Percentiles rank a stretch among this genome's conserved stretches.
Evolutionary conservation across 352 stramenopile species (phyloP).

Genomic region (Globisporangium cylindrosporum): DNA sequence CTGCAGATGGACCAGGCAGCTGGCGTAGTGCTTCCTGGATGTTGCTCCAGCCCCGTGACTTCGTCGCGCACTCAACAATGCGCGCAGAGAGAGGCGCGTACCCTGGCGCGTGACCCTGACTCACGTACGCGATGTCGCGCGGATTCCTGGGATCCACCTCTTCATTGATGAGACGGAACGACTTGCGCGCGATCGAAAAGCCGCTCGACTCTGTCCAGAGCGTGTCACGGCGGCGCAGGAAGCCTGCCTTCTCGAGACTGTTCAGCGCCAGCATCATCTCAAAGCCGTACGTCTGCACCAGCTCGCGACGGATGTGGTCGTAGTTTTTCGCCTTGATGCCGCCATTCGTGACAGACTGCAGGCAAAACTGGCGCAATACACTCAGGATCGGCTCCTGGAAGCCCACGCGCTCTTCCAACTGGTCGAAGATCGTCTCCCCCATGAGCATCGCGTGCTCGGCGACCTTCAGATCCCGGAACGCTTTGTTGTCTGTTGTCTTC

Average conservation of each 20-base stretch:
- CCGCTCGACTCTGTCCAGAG: slow-evolving; percentile 79
- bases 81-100: slow-evolving; percentile 94
- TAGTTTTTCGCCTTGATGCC: slow-evolving; percentile 95
- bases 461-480: slow-evolving; percentile 94
- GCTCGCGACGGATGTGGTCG: slow-evolving; percentile 90
- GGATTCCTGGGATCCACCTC: slow-evolving; percentile 93
- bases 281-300: slow-evolving; percentile 97
- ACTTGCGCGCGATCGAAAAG: slow-evolving; percentile 87
- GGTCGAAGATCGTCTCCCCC: slow-evolving; percentile 93
- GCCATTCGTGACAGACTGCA: slow-evolving; percentile 92
- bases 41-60: slow-evolving; percentile 68
- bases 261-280: slow-evolving; percentile 92
- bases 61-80: slow-evolving; percentile 89
- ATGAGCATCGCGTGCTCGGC: slow-evolving; percentile 95
- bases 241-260: slow-evolving; percentile 93
- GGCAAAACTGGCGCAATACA: slow-evolving; percentile 91
- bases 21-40: slow-evolving; percentile 84
- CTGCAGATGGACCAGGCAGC: slow-evolving; percentile 71
- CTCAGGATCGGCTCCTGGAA: slow-evolving; percentile 88
- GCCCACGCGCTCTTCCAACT: slow-evolving; percentile 95
- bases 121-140: slow-evolving; percentile 93
- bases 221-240: slow-evolving; percentile 89
- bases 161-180: slow-evolving; percentile 94
- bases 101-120: slow-evolving; percentile 71
- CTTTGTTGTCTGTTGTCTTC: slow-evolving; percentile 89